These are phyloP conservation scores for Picea glauca DNA, from an alignment of 75 land plant genomes.

Conservation along the genomic window DNA sequence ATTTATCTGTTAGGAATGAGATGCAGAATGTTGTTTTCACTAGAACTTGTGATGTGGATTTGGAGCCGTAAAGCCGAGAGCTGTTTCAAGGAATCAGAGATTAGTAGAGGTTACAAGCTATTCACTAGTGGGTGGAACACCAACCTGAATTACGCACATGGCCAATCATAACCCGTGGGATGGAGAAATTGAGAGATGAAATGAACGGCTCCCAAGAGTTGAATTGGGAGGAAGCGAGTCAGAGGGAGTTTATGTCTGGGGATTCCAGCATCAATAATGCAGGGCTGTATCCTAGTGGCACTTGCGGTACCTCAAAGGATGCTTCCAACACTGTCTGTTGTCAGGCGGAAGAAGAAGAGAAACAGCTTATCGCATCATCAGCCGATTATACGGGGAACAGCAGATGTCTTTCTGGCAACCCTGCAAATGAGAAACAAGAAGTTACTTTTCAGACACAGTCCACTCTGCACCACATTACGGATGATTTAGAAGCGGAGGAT, in stretches of 20 bases:
- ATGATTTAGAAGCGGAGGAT: slow-evolving; percentile 31
- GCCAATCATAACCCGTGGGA: not conserved
- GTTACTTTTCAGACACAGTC: not conserved
- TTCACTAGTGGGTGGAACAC: slow-evolving; percentile 12
- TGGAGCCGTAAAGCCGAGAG: too few species aligned
- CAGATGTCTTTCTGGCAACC: not conserved
- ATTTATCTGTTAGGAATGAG: too few species aligned
- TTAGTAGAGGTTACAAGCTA: too few species aligned
- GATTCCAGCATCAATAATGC: slow-evolving; percentile 10
- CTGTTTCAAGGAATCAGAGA: too few species aligned
- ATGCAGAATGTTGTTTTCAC: too few species aligned
- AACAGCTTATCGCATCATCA: not conserved
- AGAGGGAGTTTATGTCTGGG: not conserved
- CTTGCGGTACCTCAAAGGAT: not conserved
- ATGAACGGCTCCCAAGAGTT: slow-evolving; percentile 5
- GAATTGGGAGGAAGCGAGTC: slow-evolving; percentile 1
- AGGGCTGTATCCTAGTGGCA: not conserved
- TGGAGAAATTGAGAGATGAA: not conserved
- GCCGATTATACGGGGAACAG: too few species aligned
- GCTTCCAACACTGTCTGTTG: slow-evolving; percentile 9
- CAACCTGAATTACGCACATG: slow-evolving; percentile 10
- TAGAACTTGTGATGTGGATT: too few species aligned
- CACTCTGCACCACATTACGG: slow-evolving; percentile 1
- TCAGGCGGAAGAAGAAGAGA: not conserved
- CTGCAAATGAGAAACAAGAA: not conserved